Base-by-base conservation (phyloP, 352 stramenopile species). In the Phytophthora brassicae region DNA sequence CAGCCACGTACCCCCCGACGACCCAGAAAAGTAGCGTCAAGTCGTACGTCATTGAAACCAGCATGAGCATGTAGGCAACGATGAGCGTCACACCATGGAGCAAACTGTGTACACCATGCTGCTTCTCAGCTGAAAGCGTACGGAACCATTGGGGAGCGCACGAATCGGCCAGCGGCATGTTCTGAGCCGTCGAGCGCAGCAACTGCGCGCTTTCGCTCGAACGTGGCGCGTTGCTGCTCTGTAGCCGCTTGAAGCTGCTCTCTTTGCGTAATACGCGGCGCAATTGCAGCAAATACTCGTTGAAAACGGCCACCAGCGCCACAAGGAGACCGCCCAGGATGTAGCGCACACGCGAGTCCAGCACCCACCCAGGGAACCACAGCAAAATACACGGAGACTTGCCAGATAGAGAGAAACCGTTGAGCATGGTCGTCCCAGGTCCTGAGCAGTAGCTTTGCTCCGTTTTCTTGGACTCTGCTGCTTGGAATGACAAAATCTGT, bases 1-100 rank as follows among this genome's bases (percentile, higher is more conserved):
- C 82, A 12, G 67, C 47, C n/a, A 89, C 57, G 50, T 89, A 91
- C 7, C 82, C 82, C 19, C 35, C 38, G 33, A 91, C 74, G 11
- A 71, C 71, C 69, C 74, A 84, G 9, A 81, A 24, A 17, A 91
- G 77, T 50, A 91, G 63, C 48, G 71, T 67, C 50, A 77, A 74
- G 56, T 91, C 82, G 68, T 91, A 91, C 22, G 82, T 91, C 82
- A 91, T 91, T 19, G 82, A 84, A 17, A 88, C 82, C 19, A 91
- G 76, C 82, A 91, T 91, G 24, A 91, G 77, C 80, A 91, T 77
- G 53, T 91, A 91, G 12, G 82, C 82, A 17, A 91, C 68, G 12
- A 86, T 60, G 39, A 89, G 87, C 8, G 78, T 86, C 9, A 79
- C 53, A 13, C 82, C 82, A 49, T 91, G 82, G 7, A 89, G 53